phyloP scores from a whole-genome alignment of 2,329 filamentous ascomycete genomes.

The Pleomassaria siparia region DNA sequence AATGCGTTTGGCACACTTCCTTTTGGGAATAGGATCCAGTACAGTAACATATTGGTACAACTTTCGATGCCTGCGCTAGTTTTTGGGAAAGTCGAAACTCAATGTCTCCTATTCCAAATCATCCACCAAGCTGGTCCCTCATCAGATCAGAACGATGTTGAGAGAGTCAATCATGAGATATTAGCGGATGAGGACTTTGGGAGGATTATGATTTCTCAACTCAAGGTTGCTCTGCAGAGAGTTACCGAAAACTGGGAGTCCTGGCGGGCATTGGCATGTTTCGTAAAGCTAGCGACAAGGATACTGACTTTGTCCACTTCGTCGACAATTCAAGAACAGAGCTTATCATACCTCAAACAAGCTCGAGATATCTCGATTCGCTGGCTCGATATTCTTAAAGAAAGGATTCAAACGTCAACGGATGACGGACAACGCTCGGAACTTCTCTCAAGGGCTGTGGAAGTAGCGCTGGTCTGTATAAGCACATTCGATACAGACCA shows the following conservation, averaged over 20 bases:
- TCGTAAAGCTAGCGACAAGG: constrained; percentile 47
- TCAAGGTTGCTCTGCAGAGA: constrained; percentile 12
- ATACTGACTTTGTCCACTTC: constrained; percentile 45
- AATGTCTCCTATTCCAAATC: constrained; percentile 53
- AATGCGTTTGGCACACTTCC: constrained; percentile 55
- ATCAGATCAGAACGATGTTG: constrained; percentile 5
- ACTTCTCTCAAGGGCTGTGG: constrained; percentile 39
- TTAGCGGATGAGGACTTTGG: constrained; percentile 41
- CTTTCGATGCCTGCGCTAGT: constrained; percentile 50
- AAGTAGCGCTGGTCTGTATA: constrained; percentile 47
- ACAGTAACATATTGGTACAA: constrained; percentile 58
- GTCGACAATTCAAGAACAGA: constrained; percentile 17
- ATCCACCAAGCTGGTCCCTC: constrained; percentile 51
- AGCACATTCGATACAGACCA: constrained; percentile 51
- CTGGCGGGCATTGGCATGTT: constrained; percentile 42
- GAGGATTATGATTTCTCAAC: constrained; percentile 13
- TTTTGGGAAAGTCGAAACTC: constrained; percentile 53
- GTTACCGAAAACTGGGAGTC: constrained; percentile 40
- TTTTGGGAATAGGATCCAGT: constrained; percentile 54
- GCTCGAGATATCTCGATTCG: constrained; percentile 39
- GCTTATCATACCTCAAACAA: constrained; percentile 34
- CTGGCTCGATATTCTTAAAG: constrained; percentile 45
- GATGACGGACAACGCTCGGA: constrained; percentile 30
- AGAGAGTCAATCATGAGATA: constrained; percentile 42
- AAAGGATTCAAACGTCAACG: constrained; percentile 20